Evolutionary conservation across 2,329 filamentous ascomycete species (phyloP), one percentile per base, ranked within the genome.

Genomic region (Microascus cirrosus): DNA sequence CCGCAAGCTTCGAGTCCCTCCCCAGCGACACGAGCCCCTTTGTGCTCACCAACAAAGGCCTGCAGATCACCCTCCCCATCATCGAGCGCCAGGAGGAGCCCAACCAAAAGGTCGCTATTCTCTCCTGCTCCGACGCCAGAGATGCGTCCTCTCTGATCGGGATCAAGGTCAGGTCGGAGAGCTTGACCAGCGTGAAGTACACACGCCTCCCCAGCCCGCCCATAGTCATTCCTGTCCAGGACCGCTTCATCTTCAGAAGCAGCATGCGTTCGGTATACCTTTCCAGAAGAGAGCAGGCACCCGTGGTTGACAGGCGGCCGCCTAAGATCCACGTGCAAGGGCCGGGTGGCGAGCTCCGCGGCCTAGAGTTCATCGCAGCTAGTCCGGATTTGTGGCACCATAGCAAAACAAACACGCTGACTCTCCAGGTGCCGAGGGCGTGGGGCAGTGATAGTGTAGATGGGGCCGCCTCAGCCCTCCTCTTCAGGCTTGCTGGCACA

Each of bases 21-120:
- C 20, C 35, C 1, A 22, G 13, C 48, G 10, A 20, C 10, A 18
- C 7, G 25, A n/a, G 51, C 4, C 55, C 55, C 2, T 58, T 25
- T 20, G 18, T 24, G n/a, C 52, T 58, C 6, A 58, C 56, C 12
- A 58, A 58, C 32, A 48, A 48, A 24, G 56, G 56, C 22, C n/a
- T 58, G 12, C 20, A 48, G 18, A 58, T 58, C n/a, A n/a, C 34
- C 12, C 25, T 58, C 18, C 51, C 56, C 13, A 34, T 58, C 25
- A 42, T 58, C 25, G 36, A 54, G 50, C 36, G 13, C 18, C 13
- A 32, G 12, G 25, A 45, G 3, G 15, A 12, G 3, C 56, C 56
- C 6, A 51, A 51, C 7, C 32, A 54, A 18, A 32, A 54, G 35
- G 15, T 58, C 15, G 56, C 15, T 2, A 8, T 58, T 1, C 36